Conservation (phyloP, 352 stramenopile genomes). For the Thalassiosira mediterranea region DNA sequence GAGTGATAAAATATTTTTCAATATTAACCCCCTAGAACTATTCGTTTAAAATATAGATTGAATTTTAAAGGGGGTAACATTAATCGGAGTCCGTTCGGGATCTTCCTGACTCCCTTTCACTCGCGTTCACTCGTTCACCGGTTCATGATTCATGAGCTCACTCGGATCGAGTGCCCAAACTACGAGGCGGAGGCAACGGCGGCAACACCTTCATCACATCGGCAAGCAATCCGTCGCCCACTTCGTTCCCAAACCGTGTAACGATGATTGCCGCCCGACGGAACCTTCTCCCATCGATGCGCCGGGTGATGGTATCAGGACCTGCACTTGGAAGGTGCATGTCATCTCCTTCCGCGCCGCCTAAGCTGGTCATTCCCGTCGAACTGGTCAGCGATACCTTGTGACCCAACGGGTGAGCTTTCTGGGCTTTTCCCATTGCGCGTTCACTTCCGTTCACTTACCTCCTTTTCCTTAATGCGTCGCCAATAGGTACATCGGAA, state of each 20-base stretch:
- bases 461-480: neutral
- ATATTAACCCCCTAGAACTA: too few species aligned
- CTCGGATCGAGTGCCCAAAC: too few species aligned
- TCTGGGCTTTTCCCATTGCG: neutral
- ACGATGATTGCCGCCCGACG: slow-evolving; percentile 11
- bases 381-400: slow-evolving; percentile 81
- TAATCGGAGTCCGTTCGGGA: too few species aligned
- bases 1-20: too few species aligned
- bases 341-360: slow-evolving; percentile 6
- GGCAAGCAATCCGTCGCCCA: too few species aligned
- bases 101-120: too few species aligned
- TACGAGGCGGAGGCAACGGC: too few species aligned
- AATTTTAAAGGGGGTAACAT: too few species aligned
- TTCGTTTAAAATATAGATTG: too few species aligned
- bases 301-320: neutral
- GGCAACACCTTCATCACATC: too few species aligned
- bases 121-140: too few species aligned
- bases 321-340: neutral
- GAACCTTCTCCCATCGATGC: slow-evolving; percentile 16
- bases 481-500: slow-evolving; percentile 72
- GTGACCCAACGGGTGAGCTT: slow-evolving; percentile 73
- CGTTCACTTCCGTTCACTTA: neutral
- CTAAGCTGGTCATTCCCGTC: slow-evolving; percentile 68
- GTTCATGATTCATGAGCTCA: too few species aligned
- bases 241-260: neutral